Percentiles rank a stretch among this genome's conserved stretches.
These are phyloP conservation scores for Penium margaritaceum DNA, from an alignment of 139 green algal genomes.

Conservation along the genomic window DNA sequence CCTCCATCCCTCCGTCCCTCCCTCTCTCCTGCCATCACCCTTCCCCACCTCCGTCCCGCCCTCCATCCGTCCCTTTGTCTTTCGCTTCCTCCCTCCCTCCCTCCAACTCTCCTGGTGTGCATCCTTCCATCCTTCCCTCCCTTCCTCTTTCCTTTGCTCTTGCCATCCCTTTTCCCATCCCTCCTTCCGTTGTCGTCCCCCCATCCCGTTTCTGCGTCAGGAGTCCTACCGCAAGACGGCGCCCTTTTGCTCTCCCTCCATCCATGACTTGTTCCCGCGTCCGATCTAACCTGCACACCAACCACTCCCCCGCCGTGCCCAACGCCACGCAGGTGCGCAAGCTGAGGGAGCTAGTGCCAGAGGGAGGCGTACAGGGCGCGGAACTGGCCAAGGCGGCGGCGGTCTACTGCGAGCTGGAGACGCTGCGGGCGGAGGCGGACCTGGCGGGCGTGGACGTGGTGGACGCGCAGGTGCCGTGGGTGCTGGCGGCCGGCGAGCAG, in stretches of 20 bases:
- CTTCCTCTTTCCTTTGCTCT: neutral
- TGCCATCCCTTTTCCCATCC: neutral
- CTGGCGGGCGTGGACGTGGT: constrained; percentile 45
- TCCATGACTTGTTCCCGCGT: too few relatives aligned
- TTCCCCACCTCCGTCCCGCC: neutral
- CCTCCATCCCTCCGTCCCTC: neutral
- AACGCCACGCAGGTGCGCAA: constrained; percentile 7
- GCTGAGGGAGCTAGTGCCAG: neutral
- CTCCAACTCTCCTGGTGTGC: neutral
- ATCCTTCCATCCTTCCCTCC: neutral
- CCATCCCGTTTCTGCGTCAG: too few relatives aligned
- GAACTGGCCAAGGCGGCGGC: constrained; percentile 44
- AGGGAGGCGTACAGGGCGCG: neutral
- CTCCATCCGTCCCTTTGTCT: neutral
- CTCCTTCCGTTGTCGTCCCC: neutral
- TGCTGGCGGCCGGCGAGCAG: constrained; percentile 35
- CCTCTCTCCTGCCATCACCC: neutral
- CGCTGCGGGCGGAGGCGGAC: constrained; percentile 28
- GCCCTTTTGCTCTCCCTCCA: too few relatives aligned
- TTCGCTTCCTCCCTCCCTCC: neutral
- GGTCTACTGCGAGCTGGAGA: constrained; percentile 39
- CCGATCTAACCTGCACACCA: too few relatives aligned
- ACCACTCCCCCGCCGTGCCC: neutral
- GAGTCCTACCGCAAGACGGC: too few relatives aligned
- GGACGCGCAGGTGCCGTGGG: constrained; percentile 31